Base-by-base conservation (phyloP, 164 flowering plant genomes). In the Malania oleifera region DNA sequence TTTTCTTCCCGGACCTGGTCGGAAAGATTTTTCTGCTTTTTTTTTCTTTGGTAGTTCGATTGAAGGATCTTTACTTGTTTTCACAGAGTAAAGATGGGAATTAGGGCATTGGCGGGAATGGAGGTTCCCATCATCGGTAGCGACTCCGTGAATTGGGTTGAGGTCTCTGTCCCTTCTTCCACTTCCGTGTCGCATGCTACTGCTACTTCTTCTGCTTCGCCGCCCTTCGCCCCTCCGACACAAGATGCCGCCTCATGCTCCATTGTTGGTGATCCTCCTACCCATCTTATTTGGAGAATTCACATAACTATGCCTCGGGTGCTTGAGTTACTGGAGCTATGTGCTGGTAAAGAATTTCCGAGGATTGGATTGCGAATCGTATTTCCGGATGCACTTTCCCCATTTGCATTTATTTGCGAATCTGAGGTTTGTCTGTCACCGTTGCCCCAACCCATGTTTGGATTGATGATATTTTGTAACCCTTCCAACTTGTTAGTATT, bases 281-380 rank as follows among this genome's bases (percentile, higher is more conserved):
- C 71, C n/a, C 75, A 81, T 73, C 54, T 82, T 49, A 59, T 77
- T 27, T 85, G 86, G 93, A 80, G 83, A 66, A 81, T 80, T 56
- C 77, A 81, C 64, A 71, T 67, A 72, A 65, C 55, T 38, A 47
- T 17, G 22, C 83, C 95, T 6, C 35, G 72, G 59, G 64, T 59
- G 26, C 71, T 91, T 18, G 96, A 87, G 63, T 54, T 91, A 56
- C 9, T 84, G 34, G 82, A 87, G 66, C 60, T 87, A 46, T 63
- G 70, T 47, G 67, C 81, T 58, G 22, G 27, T 52, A 53, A 78
- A 54, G 85, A 81, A 23, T 70, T 78, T 49, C 82, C 84, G 0
- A 62, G 39, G 24, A 25, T 44, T 25, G 98, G 95, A 18, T 56
- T 88, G 27, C 89, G 87, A 23, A 73, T 91, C 40, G 29, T 59